These are phyloP conservation scores for Arctium lappa DNA, from an alignment of 129 eudicot genomes.

Conservation along the genomic window DNA sequence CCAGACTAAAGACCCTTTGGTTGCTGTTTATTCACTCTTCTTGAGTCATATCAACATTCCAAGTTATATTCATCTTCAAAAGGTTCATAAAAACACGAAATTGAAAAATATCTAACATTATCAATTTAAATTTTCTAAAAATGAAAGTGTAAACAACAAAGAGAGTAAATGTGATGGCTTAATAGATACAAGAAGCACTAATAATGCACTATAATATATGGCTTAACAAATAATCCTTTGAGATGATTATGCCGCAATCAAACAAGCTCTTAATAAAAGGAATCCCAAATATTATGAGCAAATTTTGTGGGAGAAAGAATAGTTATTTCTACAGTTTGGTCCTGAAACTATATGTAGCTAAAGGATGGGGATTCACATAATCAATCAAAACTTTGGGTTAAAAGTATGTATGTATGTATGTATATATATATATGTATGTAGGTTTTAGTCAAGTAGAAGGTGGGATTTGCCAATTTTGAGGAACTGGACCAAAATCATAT, in stretches of 20 bases:
- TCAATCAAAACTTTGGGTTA: neutral
- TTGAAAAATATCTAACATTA: neutral
- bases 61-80: neutral
- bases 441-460: constrained; percentile 46
- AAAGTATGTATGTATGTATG: neutral
- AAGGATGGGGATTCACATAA: neutral
- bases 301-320: no score
- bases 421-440: no score
- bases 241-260: neutral
- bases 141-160: neutral
- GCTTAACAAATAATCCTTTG: neutral
- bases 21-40: neutral
- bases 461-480: constrained; percentile 66
- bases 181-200: neutral
- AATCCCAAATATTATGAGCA: neutral
- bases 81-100: neutral
- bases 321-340: neutral
- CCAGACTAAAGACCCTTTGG: neutral
- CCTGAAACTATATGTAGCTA: neutral
- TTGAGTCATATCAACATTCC: neutral
- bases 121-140: no score
- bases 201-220: no score
- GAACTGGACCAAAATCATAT: constrained; percentile 74
- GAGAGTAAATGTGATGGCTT: neutral
- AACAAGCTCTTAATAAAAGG: neutral